Evolutionary conservation across 495 filamentous ascomycete species (phyloP), one percentile per base, ranked within the genome.

Genomic region (Penicillium alfredii): DNA sequence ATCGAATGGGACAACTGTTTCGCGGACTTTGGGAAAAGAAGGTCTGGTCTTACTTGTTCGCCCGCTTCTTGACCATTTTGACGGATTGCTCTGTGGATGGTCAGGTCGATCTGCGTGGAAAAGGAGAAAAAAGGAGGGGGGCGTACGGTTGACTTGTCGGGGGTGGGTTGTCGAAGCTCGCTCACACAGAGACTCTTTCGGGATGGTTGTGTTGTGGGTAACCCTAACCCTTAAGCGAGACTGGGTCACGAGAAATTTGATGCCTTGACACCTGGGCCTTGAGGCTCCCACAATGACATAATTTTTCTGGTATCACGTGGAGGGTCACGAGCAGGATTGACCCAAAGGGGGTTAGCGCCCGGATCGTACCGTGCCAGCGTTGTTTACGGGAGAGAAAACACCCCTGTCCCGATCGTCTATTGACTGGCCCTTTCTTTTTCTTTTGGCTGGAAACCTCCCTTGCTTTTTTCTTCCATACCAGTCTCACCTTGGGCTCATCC

Each of bases 21-120:
- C 47, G 39, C 44, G 49, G 42, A 47, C 40, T 37, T 32, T 33
- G 44, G 44, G 43, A 41, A 22, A 35, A n/a, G 20, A 40, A 37
- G 45, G 55, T 51, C 46, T 33, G 56, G 47, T 48, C 77, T 69
- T 84, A 87, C 82, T 97, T 97, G 76, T 85, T 88, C 69, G 92
- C 88, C 78, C 90, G 84, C 82, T 98, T 98, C 81, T 98, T 98
- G 73, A 98, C 92, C 92, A 98, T 98, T 68, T 71, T 96, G 76
- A 74, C 80, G 74, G 72, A 75, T 74, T 76, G 60, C 46, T 66
- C 64, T 68, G 54, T 40, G 39, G 38, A 38, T 16, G 28, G 55
- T 60, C 41, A 60, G 58, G 55, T 37, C 23, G 49, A 35, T 49
- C 47, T 54, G 34, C 38, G 32, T 46, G 18, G 23, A 26, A 28